Evolutionary conservation across 2,329 filamentous ascomycete species (phyloP).

Genomic region (Pleurostoma richardsiae): DNA sequence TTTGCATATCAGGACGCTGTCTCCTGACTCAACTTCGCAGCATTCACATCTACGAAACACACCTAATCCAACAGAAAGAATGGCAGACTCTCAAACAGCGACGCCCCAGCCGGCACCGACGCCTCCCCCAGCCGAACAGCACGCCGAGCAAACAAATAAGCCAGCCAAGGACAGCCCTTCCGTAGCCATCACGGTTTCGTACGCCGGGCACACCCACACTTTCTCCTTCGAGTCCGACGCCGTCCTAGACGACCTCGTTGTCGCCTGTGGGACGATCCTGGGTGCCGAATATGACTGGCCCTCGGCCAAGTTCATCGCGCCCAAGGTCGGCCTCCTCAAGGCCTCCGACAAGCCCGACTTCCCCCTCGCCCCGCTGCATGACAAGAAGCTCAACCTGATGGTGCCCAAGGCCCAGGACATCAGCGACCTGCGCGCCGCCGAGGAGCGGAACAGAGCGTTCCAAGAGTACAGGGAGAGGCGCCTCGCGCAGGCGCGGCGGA

Average conservation of each 20-base stretch:
- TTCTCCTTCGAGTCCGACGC: conserved; percentile 10
- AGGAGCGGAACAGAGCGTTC: not conserved
- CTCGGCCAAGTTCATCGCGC: conserved; percentile 17
- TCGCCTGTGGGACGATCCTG: conserved; percentile 13
- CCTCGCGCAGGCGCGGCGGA: conserved; percentile 7
- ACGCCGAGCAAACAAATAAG: not conserved
- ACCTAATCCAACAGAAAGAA: no score
- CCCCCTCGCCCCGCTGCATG: conserved; percentile 14
- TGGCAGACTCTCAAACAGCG: no score
- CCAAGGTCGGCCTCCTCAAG: conserved; percentile 16
- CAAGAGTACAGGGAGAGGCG: not conserved
- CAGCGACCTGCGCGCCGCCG: conserved; percentile 13
- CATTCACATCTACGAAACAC: no score
- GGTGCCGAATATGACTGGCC: conserved; percentile 10
- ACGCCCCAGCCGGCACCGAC: no score
- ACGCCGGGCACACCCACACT: conserved; percentile 11
- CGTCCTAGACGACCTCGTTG: conserved; percentile 16
- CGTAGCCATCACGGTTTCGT: conserved; percentile 12
- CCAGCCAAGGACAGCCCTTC: not conserved
- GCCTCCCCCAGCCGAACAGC: no score
- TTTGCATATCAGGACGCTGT: no score
- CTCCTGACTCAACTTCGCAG: no score
- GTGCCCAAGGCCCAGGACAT: conserved; percentile 18
- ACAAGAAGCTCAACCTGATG: conserved; percentile 21
- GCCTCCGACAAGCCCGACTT: conserved; percentile 14